Evolutionary conservation across 2,329 filamentous ascomycete genomes (phyloP).

Genomic region (Fusarium ambrosium): DNA sequence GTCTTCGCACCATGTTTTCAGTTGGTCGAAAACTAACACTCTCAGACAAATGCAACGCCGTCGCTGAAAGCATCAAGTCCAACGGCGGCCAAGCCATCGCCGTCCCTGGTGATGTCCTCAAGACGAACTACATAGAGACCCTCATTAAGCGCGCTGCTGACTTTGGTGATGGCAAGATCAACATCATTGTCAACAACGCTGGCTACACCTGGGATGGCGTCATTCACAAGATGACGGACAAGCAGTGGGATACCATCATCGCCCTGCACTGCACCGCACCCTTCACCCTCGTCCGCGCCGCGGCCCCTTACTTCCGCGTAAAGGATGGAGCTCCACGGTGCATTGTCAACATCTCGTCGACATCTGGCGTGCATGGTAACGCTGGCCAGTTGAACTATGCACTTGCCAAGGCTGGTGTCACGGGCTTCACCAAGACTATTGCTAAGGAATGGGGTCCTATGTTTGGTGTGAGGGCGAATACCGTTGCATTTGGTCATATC

Average conservation of each 20-base stretch:
- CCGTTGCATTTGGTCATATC: conserved; percentile 87
- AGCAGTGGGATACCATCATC: conserved; percentile 92
- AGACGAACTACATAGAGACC: conserved; percentile 76
- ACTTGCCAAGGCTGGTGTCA: conserved; percentile 85
- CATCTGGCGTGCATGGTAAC: conserved; percentile 86
- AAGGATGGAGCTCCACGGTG: conserved; percentile 83
- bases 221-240: conserved; percentile 92
- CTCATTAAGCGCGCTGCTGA: conserved; percentile 82
- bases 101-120: conserved; percentile 82
- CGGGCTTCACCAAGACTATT: conserved; percentile 88
- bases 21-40: neutral
- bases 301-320: conserved; percentile 89
- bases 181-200: conserved; percentile 92
- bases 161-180: conserved; percentile 88
- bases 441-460: conserved; percentile 91
- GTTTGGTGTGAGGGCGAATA: conserved; percentile 87
- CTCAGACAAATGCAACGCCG: conserved; percentile 75
- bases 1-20: rapidly evolving
- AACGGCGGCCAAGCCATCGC: conserved; percentile 77
- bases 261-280: conserved; percentile 87
- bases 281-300: conserved; percentile 84
- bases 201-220: conserved; percentile 95
- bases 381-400: conserved; percentile 93
- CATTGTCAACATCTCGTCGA: conserved; percentile 88
- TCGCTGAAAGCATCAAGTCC: conserved; percentile 78